These are phyloP conservation scores for Boletellus ananiceps DNA, from an alignment of 768 basidiomycete species.

Conservation along the genomic window DNA sequence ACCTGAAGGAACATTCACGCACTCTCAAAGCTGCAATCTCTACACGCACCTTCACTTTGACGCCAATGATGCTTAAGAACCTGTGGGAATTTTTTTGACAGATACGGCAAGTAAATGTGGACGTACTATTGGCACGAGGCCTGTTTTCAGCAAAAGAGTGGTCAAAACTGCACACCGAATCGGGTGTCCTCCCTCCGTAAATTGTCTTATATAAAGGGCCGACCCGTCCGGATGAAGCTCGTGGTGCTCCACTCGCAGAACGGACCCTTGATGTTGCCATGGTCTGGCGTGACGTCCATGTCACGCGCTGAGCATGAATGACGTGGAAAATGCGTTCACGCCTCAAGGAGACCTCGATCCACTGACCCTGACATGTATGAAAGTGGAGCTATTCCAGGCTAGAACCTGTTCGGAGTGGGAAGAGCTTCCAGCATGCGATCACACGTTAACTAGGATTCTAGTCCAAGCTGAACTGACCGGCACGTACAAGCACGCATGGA, in stretches of 20 bases:
- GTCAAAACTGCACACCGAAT: conserved; percentile 35
- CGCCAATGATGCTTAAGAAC: conserved; percentile 20
- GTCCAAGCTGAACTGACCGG: conserved; percentile 3
- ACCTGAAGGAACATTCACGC: conserved; percentile 54
- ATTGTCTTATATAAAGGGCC: conserved; percentile 26
- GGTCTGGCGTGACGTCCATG: conserved; percentile 16
- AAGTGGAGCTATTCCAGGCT: conserved; percentile 55
- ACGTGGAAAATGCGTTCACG: conserved; percentile 64
- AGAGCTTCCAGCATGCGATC: conserved; percentile 41
- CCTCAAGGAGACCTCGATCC: conserved; percentile 65
- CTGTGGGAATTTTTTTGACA: too few relatives aligned
- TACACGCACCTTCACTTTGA: conserved; percentile 64
- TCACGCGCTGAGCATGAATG: conserved; percentile 57
- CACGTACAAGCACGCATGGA: conserved; percentile 35
- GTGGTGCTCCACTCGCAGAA: conserved; percentile 37
- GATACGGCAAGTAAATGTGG: too few relatives aligned
- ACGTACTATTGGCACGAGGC: too few relatives aligned
- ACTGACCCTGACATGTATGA: conserved; percentile 53
- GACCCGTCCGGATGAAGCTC: conserved; percentile 22
- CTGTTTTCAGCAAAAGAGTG: conserved; percentile 12
- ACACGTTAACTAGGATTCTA: neutral
- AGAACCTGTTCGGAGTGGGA: conserved; percentile 45
- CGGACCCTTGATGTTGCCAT: conserved; percentile 52
- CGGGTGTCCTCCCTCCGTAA: conserved; percentile 38
- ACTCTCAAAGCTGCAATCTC: conserved; percentile 32